These are phyloP conservation scores for Curvularia sp. DNA, from an alignment of 2,329 filamentous ascomycete species.

Conservation along the genomic window DNA sequence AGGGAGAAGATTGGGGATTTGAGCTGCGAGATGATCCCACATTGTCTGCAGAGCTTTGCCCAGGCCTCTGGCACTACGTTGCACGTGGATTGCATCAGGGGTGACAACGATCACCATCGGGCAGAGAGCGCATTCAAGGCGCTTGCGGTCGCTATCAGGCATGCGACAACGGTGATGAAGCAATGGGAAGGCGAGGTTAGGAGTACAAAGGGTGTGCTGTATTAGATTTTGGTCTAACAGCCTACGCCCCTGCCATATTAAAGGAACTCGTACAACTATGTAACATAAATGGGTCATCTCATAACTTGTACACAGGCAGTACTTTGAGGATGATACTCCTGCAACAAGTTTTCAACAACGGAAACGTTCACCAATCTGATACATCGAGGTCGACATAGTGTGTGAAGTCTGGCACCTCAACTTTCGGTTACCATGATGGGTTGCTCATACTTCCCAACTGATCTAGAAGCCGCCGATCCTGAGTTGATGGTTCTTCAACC, in stretches of 20 bases:
- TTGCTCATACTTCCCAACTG: neutral
- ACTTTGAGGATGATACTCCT: neutral
- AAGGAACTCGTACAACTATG: neutral
- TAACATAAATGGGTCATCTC: neutral
- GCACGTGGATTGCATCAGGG: conserved; percentile 90
- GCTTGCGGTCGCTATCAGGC: conserved; percentile 81
- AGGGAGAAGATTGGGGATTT: conserved; percentile 94
- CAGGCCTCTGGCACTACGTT: conserved; percentile 89
- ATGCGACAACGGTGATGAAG: conserved; percentile 75
- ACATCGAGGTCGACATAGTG: neutral
- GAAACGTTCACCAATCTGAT: neutral
- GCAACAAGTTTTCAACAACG: neutral
- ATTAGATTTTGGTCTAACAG: conserved; percentile 27
- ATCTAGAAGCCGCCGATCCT: neutral
- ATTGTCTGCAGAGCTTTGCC: conserved; percentile 93
- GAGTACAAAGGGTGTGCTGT: conserved; percentile 93
- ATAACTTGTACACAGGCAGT: neutral
- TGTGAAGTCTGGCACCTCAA: neutral
- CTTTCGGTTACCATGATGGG: neutral
- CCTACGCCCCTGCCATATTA: neutral
- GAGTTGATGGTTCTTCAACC: neutral
- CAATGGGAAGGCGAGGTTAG: conserved; percentile 91
- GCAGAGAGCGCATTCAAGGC: conserved; percentile 98
- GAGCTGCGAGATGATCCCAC: conserved; percentile 91
- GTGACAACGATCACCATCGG: conserved; percentile 93